A percentile compares a stretch with the other conserved stretches of the same genome.
phyloP scores from a whole-genome alignment of 2,329 filamentous ascomycete species.

The Colletotrichum tanaceti region DNA sequence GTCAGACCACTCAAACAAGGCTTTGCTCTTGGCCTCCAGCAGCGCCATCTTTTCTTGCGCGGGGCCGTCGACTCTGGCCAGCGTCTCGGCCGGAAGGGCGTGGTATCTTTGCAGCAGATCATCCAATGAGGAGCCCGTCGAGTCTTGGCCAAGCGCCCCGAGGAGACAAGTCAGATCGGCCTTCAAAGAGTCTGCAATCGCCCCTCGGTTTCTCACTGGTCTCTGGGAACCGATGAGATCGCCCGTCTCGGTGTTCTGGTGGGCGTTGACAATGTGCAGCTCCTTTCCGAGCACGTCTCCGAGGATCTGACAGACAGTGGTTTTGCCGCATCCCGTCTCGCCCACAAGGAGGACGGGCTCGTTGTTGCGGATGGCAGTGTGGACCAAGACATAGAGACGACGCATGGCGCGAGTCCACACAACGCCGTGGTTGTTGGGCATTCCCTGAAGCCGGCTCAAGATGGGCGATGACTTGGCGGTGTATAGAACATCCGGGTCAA shows the following conservation, averaged over 20 bases:
- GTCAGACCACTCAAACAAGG: conserved; percentile 96
- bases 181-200: conserved; percentile 74
- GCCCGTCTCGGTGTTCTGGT: conserved; percentile 97
- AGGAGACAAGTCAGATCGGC: conserved; percentile 68
- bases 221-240: conserved; percentile 96
- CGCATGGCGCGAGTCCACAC: conserved; percentile 98
- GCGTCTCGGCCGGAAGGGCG: conserved; percentile 57
- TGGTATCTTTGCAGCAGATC: conserved; percentile 71
- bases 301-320: conserved; percentile 92
- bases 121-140: conserved; percentile 59
- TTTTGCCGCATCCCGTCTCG: conserved; percentile 98
- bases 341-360: conserved; percentile 95
- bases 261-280: conserved; percentile 92
- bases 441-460: conserved; percentile 60
- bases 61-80: conserved; percentile 59
- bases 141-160: conserved; percentile 53
- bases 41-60: conserved; percentile 60
- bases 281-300: conserved; percentile 82
- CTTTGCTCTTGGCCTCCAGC: conserved; percentile 74
- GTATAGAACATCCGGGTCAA: conserved; percentile 82
- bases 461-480: conserved; percentile 67
- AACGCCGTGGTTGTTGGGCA: conserved; percentile 70
- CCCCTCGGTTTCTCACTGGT: conserved; percentile 85
- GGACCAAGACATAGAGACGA: conserved; percentile 88
- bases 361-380: conserved; percentile 85